Evolutionary conservation across 2,329 filamentous ascomycete genomes (phyloP), one percentile per base, ranked within the genome.

Genomic region (Lojkania enalia): DNA sequence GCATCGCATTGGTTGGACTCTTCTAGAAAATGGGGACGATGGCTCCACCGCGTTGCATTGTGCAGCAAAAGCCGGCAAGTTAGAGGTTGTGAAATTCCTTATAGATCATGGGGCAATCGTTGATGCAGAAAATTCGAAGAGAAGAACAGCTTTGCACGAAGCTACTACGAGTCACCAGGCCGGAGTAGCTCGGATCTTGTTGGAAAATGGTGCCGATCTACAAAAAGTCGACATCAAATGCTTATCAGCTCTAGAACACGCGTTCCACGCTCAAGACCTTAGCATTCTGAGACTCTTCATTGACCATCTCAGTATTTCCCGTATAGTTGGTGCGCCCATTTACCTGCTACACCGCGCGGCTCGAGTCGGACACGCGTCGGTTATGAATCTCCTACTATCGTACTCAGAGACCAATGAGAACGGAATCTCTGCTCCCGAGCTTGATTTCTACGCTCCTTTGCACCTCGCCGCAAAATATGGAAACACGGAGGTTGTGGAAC

Each of bases 31-130:
- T 5, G 43, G 30, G n/a, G 44, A 44, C 13, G 50, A 58, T 23
- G 46, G 46, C 11, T 52, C 52, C 4, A 51, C 43, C 9, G 23
- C 20, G 5, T 25, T 58, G n/a, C 55, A 58, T 41, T 47, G 46
- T 20, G 55, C 55, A 3, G 50, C 55, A 15, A 54, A 39, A 42
- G 44, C 44, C 5, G 51, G 46, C 4, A 47, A 47, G 3, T 12
- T 15, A 5, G n/a, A 30, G 2, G 30, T 44, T 1, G 21, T 45
- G 1, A 1, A 41, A 5, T 35, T 35, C 9, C 30, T 58, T 3
- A n/a, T 55, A 2, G 13, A 41, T 4, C 13, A 39, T 9, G 52
- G 44, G 9, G 32, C 35, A 3, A 11, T 39, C 9, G 5, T 40
- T 0, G 5, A 35, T 9, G 27, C 20, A 11, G 7, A 2, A 30